phyloP scores from a whole-genome alignment of 331 rosid species.

The Acacia pycnantha region DNA sequence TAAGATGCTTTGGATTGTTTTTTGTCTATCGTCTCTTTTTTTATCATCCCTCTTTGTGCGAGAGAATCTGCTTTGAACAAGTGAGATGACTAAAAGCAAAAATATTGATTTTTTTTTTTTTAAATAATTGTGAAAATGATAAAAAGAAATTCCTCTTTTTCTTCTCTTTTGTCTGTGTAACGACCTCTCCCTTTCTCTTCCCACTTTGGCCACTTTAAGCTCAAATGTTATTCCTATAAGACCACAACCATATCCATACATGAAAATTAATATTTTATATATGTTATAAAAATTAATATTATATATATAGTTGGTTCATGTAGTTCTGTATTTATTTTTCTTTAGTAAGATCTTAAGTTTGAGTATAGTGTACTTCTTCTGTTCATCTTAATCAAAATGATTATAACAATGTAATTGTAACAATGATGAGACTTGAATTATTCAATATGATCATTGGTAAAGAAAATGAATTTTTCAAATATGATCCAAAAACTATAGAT shows the following conservation, averaged over 20 bases:
- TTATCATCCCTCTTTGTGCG: not conserved
- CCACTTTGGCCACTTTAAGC: not conserved
- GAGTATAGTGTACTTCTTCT: not conserved
- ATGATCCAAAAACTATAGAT: no score
- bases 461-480: not conserved
- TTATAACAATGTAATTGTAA: not conserved
- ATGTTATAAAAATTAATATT: no score
- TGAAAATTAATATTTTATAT: no score
- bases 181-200: not conserved
- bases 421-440: not conserved
- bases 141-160: constrained; percentile 1
- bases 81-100: not conserved
- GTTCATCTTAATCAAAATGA: not conserved
- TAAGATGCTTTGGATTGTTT: not conserved
- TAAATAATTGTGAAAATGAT: not conserved
- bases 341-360: not conserved
- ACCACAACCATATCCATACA: not conserved
- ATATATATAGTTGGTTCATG: not conserved
- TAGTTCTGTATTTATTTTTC: not conserved
- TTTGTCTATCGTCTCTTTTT: not conserved
- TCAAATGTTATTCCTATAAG: not conserved
- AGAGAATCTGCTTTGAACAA: not conserved
- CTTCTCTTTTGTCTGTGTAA: not conserved
- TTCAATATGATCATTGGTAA: not conserved
- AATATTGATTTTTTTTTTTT: not conserved